These are phyloP conservation scores for Fistulinella prunicolor DNA, from an alignment of 768 basidiomycete species.

Conservation along the genomic window DNA sequence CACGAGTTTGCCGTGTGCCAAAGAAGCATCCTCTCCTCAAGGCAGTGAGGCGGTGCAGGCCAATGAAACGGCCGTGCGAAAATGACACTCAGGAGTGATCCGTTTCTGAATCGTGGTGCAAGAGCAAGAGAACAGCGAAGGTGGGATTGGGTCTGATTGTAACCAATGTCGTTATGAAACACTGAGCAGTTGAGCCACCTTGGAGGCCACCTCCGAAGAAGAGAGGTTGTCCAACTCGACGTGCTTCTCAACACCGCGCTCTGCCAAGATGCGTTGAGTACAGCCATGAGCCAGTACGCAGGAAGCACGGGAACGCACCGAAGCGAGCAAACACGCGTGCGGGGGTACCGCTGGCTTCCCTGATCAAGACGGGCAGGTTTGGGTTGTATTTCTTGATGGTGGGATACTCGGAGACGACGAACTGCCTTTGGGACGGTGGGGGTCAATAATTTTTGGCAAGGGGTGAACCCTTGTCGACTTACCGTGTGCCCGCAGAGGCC, in stretches of 20 bases:
- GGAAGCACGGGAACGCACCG: constrained; percentile 49
- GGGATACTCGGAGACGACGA: constrained; percentile 72
- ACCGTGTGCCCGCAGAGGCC: constrained; percentile 82
- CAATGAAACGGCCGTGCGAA: neutral
- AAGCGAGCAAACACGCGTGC: constrained; percentile 84
- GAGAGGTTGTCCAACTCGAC: constrained; percentile 77
- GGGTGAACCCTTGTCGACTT: constrained; percentile 20
- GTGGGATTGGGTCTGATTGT: constrained; percentile 7
- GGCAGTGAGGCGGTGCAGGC: constrained; percentile 17
- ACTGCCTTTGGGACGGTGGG: constrained; percentile 65
- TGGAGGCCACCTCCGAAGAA: constrained; percentile 66
- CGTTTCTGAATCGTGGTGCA: neutral
- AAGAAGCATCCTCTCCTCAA: constrained; percentile 17
- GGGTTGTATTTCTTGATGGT: constrained; percentile 80
- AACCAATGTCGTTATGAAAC: constrained; percentile 17
- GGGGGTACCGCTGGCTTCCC: constrained; percentile 76
- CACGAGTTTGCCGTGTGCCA: constrained; percentile 21
- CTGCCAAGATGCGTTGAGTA: constrained; percentile 38
- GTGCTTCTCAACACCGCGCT: constrained; percentile 77
- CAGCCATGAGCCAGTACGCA: constrained; percentile 10
- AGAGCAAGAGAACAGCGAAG: neutral
- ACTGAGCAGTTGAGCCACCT: constrained; percentile 60
- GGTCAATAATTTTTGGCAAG: neutral
- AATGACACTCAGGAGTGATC: neutral
- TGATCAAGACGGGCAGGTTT: constrained; percentile 78